Conservation (phyloP, 148 eudicot species). For the Camellia granthamiana region DNA sequence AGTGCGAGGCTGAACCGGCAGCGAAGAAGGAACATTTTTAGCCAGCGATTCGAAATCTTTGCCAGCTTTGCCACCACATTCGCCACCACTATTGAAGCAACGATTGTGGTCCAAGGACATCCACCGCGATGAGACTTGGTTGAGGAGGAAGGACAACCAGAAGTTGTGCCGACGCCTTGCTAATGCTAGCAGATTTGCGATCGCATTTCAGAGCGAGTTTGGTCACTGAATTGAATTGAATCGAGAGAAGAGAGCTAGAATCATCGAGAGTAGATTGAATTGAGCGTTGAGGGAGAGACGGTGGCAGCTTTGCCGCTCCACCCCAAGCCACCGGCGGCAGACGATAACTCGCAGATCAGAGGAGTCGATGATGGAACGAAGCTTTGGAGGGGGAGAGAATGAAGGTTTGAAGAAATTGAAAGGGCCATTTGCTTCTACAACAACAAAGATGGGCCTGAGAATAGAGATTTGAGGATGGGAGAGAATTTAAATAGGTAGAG, state of each 20-base stretch:
- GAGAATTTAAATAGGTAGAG: too few relatives aligned
- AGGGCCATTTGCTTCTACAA: too few relatives aligned
- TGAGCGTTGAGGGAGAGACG: conserved; percentile 47
- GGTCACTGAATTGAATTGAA: conserved; percentile 43
- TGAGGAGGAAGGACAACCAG: too few relatives aligned
- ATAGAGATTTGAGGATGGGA: too few relatives aligned
- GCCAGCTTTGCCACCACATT: too few relatives aligned
- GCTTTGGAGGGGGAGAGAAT: too few relatives aligned
- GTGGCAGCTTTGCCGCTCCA: conserved; percentile 55
- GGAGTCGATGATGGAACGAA: too few relatives aligned
- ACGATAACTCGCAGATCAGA: conserved; percentile 14
- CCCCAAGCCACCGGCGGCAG: conserved; percentile 43
- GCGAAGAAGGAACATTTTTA: conserved; percentile 20
- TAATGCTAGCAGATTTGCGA: conserved; percentile 46
- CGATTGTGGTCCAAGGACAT: too few relatives aligned
- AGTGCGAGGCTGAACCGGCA: conserved; percentile 14
- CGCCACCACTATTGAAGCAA: too few relatives aligned
- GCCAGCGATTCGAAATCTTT: conserved; percentile 24
- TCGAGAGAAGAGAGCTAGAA: conserved; percentile 31
- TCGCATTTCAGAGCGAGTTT: conserved; percentile 56
- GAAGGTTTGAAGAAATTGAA: too few relatives aligned
- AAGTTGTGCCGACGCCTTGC: not conserved
- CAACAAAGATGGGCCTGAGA: too few relatives aligned
- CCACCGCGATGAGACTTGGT: too few relatives aligned
- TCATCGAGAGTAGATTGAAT: conserved; percentile 19